Base-by-base conservation (phyloP, 495 filamentous ascomycete species). In the Xylaria scruposa region DNA sequence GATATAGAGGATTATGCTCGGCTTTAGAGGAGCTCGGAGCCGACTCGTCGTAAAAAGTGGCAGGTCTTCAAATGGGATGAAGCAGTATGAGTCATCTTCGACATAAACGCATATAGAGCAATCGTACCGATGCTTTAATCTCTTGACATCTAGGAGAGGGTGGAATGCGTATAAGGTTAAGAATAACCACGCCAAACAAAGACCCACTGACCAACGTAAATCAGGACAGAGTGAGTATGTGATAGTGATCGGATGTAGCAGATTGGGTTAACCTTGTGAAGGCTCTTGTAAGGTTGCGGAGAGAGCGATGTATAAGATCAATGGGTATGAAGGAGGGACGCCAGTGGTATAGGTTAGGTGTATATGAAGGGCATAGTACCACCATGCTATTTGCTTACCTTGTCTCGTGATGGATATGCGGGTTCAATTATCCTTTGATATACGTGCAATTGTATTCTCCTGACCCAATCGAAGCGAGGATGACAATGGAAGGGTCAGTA, bases 1-100 rank as follows among this genome's bases (percentile, higher is more conserved):
- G 13, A 24, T 26, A 61, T 26, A 29, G 62, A 24, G 26, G 21
- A 29, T 31, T 29, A 21, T 51, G 54, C 58, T 62, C 68, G 53
- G 58, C 53, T 62, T 49, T 70, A 61, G 31, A 49, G 31, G 19
- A 42, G 15, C 33, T 64, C 49, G 60, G 68, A 56, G 68, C 68
- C 40, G 38, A 69, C 6, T 56, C 47, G 40, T 40, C 29, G 29
- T 29, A 59, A 49, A 53, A 64, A 29, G 19, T 6, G 15, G 15
- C 24, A 51, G 13, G 19, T 49, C 51, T 12, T 61, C 31, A 44
- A 44, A 51, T 0, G 31, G 47, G 56, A 19, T 6, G 24, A 51
- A 61, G 21, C 15, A 21, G 38, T 44, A 19, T 4, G 53, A 56
- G 29, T 0, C 29, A 10, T 36, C 40, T 12, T 59, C 26, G 13